phyloP scores from a whole-genome alignment of 129 eudicot genomes.

The Calendula officinalis region DNA sequence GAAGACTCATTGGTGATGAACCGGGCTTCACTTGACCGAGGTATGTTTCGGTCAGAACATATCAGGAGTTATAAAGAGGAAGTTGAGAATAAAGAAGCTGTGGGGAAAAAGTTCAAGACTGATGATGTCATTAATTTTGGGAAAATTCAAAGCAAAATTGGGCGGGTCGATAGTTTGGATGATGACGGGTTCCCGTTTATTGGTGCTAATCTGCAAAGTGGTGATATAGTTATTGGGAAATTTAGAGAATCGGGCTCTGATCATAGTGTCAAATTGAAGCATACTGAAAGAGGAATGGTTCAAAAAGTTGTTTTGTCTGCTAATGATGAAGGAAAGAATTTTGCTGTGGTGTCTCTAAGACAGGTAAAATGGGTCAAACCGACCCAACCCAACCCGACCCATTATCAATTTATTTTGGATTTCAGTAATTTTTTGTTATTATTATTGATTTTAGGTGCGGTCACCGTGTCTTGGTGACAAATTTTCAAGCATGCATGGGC shows the following conservation, averaged over 20 bases:
- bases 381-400: too few relatives aligned
- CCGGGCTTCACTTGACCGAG: not conserved
- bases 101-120: not conserved
- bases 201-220: too few relatives aligned
- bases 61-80: too few relatives aligned
- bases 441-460: constrained; percentile 18
- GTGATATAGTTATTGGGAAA: not conserved
- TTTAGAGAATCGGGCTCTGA: not conserved
- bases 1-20: constrained; percentile 1
- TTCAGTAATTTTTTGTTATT: too few relatives aligned
- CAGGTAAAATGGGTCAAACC: too few relatives aligned
- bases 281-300: not conserved
- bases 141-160: too few relatives aligned
- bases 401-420: too few relatives aligned
- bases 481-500: constrained; percentile 55
- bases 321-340: not conserved
- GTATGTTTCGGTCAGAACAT: not conserved
- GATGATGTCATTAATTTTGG: not conserved
- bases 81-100: too few relatives aligned
- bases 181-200: too few relatives aligned
- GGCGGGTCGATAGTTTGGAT: too few relatives aligned
- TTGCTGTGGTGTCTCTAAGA: too few relatives aligned
- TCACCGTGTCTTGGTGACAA: constrained; percentile 48
- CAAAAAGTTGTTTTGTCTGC: not conserved
- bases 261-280: not conserved